These are phyloP conservation scores for Fusarium chaquense DNA, from an alignment of 2,329 filamentous ascomycete genomes.

Conservation along the genomic window DNA sequence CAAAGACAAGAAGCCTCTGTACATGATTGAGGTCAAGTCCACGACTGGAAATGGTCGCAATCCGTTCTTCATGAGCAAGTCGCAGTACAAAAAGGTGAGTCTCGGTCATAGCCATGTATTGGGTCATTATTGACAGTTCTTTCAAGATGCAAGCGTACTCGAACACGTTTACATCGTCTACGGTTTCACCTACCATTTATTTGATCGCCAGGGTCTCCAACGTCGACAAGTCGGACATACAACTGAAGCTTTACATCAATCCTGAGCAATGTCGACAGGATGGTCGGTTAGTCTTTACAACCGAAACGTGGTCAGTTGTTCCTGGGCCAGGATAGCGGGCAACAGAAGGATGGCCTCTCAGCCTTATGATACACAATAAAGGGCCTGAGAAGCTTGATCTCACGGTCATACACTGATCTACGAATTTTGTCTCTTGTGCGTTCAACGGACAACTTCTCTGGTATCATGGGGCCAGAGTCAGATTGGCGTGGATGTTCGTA, in stretches of 20 bases:
- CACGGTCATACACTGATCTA: neutral
- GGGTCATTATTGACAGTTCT: neutral
- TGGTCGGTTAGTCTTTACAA: conserved; percentile 14
- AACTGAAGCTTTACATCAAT: conserved; percentile 55
- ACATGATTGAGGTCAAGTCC: conserved; percentile 65
- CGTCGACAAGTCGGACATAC: conserved; percentile 49
- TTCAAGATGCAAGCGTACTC: conserved; percentile 44
- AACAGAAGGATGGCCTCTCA: neutral
- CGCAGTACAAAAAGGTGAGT: conserved; percentile 58
- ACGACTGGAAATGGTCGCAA: conserved; percentile 54
- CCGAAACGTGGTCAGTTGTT: conserved; percentile 32
- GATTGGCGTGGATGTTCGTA: neutral
- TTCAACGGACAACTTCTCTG: rapidly evolving
- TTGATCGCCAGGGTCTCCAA: conserved; percentile 57
- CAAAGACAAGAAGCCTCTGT: conserved; percentile 49
- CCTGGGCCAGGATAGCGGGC: conserved; percentile 1
- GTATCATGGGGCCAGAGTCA: neutral
- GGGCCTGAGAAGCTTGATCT: neutral
- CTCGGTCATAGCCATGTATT: neutral
- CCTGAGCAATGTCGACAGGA: conserved; percentile 35
- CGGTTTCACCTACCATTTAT: conserved; percentile 49
- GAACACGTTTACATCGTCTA: neutral
- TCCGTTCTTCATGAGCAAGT: conserved; percentile 61
- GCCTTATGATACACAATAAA: neutral
- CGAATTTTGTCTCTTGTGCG: neutral